phyloP scores from a whole-genome alignment of 257 asterid species.

The Capsicum rhomboideum region DNA sequence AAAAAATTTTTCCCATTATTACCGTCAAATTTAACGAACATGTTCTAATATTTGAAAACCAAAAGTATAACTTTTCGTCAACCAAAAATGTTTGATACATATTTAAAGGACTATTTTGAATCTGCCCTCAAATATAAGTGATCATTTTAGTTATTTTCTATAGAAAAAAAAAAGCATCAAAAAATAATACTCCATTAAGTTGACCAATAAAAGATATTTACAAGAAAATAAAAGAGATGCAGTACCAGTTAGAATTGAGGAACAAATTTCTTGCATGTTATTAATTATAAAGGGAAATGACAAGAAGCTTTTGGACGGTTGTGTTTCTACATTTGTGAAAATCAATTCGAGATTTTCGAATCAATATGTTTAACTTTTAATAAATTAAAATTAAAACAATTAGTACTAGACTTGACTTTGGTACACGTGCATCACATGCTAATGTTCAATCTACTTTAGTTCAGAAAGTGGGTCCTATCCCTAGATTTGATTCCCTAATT shows the following conservation, averaged over 20 bases:
- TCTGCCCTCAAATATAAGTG: not conserved
- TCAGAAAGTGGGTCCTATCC: not conserved
- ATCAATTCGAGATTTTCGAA: not conserved
- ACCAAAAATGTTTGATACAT: not conserved
- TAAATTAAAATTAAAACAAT: not conserved
- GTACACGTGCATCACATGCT: constrained; percentile 49
- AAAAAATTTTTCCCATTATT: too few relatives aligned
- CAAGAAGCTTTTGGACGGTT: constrained; percentile 1
- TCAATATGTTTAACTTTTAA: not conserved
- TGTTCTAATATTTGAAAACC: not conserved
- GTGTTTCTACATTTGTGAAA: not conserved
- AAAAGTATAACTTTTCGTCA: too few relatives aligned
- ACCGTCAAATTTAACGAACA: too few relatives aligned
- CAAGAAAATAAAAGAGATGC: not conserved
- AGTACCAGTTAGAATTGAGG: too few relatives aligned
- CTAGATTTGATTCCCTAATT: not conserved
- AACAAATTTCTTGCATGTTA: too few relatives aligned
- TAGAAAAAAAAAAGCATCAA: not conserved
- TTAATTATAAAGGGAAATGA: too few relatives aligned
- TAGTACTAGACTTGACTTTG: not conserved
- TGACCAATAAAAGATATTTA: not conserved
- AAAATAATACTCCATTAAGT: not conserved
- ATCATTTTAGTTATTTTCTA: not conserved
- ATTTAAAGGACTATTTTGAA: not conserved
- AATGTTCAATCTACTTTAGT: constrained; percentile 2